Percentiles rank a stretch among this genome's conserved stretches.
phyloP scores from a whole-genome alignment of 202 grass and related monocot species.

The Digitaria exilis region DNA sequence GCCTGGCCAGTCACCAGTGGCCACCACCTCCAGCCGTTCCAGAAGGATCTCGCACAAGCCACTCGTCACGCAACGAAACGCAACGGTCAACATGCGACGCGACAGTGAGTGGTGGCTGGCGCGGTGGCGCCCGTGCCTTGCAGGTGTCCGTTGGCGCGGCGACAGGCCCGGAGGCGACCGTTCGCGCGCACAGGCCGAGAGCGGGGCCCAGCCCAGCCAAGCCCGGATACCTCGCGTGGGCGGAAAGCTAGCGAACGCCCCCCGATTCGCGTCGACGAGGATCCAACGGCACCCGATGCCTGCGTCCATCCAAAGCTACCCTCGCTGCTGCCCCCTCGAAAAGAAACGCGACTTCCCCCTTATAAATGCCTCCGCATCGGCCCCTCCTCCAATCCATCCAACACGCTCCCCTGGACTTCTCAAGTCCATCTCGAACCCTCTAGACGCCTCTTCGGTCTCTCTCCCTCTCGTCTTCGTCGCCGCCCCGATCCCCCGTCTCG shows the following conservation, averaged over 20 bases:
- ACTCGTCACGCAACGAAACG: not conserved
- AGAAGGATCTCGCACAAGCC: not conserved
- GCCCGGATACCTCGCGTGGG: slow-evolving; percentile 22
- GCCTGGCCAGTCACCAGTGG: no score
- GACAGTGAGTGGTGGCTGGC: no score
- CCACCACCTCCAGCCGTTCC: not conserved
- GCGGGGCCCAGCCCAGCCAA: not conserved
- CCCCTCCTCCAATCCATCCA: not conserved
- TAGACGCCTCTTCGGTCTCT: not conserved
- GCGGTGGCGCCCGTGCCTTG: not conserved
- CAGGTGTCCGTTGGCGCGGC: slow-evolving; percentile 38
- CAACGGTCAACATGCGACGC: slow-evolving; percentile 23
- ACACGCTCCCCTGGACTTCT: not conserved
- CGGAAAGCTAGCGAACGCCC: slow-evolving; percentile 11
- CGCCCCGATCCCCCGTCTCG: not conserved
- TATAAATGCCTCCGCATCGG: slow-evolving; percentile 17
- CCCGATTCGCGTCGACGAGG: not conserved
- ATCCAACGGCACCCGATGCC: slow-evolving; percentile 49
- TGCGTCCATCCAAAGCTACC: slow-evolving; percentile 50
- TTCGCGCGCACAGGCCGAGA: not conserved
- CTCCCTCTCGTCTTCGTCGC: not conserved
- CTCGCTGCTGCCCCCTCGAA: not conserved
- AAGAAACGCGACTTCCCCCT: not conserved
- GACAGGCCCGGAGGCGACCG: not conserved
- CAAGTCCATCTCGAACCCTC: slow-evolving; percentile 1